These are phyloP conservation scores for Phlebopus sp. DNA, from an alignment of 1,284 basidiomycete genomes.

Conservation along the genomic window DNA sequence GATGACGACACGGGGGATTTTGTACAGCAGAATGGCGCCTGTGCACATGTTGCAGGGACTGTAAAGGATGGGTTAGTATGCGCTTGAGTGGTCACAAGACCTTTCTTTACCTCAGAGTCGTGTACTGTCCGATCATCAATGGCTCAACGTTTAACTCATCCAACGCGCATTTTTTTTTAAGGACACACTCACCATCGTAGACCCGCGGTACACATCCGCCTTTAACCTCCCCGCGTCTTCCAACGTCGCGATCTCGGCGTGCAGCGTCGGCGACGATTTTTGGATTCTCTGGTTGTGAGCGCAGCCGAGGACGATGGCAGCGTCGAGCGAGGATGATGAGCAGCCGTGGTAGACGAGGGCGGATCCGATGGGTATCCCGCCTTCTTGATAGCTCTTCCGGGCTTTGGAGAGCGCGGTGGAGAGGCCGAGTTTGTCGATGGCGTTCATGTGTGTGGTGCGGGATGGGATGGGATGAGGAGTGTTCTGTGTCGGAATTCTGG, in stretches of 20 bases:
- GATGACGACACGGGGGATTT: conserved; percentile 58
- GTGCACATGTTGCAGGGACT: conserved; percentile 65
- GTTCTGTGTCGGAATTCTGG: no score
- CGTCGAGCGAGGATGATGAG: conserved; percentile 1
- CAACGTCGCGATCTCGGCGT: conserved; percentile 54
- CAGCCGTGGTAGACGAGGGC: conserved; percentile 38
- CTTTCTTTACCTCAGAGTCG: conserved; percentile 54
- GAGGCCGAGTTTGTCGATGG: conserved; percentile 27
- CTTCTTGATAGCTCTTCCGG: conserved; percentile 41
- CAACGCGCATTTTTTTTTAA: no score
- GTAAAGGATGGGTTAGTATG: not conserved
- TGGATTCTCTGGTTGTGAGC: conserved; percentile 57
- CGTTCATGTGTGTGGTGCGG: not conserved
- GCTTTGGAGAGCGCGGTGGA: conserved; percentile 43
- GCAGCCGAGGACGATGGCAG: conserved; percentile 38
- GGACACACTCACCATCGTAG: conserved; percentile 42
- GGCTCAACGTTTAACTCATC: no score
- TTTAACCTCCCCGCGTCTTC: conserved; percentile 48
- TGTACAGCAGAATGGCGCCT: conserved; percentile 57
- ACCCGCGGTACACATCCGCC: conserved; percentile 41
- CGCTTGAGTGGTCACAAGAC: no score
- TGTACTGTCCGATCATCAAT: conserved; percentile 27
- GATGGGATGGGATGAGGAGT: no score
- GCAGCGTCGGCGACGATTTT: conserved; percentile 49
- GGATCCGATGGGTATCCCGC: conserved; percentile 60